These are phyloP conservation scores for Aspergillus udagawae DNA, from an alignment of 2,329 filamentous ascomycete species.

Conservation along the genomic window DNA sequence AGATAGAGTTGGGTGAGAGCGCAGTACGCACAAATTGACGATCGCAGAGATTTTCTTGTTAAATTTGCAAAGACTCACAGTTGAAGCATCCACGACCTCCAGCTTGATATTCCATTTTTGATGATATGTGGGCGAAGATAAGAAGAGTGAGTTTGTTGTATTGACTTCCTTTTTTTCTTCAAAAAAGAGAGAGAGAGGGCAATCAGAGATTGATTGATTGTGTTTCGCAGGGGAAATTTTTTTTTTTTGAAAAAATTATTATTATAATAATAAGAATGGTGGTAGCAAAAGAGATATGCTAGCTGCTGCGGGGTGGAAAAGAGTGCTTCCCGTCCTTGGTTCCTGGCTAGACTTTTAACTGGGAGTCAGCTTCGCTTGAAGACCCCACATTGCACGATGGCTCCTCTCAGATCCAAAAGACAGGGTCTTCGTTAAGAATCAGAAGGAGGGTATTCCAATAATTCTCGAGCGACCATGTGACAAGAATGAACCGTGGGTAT, in stretches of 20 bases:
- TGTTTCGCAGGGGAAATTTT: background rate
- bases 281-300: background rate
- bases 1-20: background rate
- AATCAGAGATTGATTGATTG: background rate
- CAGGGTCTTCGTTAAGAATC: background rate
- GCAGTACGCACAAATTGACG: constrained; percentile 1
- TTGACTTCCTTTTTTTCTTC: constrained; percentile 2
- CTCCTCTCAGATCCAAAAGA: background rate
- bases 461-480: background rate
- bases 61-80: constrained; percentile 43
- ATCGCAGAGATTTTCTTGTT: constrained; percentile 1
- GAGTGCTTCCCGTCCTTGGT: background rate
- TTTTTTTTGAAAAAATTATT: background rate
- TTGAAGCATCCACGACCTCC: constrained; percentile 56
- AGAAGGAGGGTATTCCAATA: background rate
- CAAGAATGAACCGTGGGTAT: background rate
- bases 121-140: background rate
- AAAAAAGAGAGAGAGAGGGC: background rate
- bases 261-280: background rate
- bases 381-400: constrained; percentile 9
- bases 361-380: constrained; percentile 14
- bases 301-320: constrained; percentile 6
- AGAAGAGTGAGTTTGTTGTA: background rate
- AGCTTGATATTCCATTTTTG: constrained; percentile 48
- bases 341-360: constrained; percentile 1